Evolutionary conservation across 2,329 filamentous ascomycete species (phyloP), one percentile per base, ranked within the genome.

Genomic region (Cryphonectria parasitica): DNA sequence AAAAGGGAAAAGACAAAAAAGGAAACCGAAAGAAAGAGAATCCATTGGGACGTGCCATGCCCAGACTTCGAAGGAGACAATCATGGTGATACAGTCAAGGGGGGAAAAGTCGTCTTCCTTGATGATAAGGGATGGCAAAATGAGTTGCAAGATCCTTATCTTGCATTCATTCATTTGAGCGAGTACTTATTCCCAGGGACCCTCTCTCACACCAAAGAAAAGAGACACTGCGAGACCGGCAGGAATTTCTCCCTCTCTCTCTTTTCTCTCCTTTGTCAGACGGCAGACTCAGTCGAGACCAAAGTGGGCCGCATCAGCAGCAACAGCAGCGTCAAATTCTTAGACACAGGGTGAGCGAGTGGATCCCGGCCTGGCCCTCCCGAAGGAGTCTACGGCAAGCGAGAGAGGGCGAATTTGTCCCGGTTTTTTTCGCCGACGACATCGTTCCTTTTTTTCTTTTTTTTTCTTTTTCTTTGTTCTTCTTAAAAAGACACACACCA

Each of bases 341-440:
- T 39, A 28, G 10, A 49, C 45, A 49, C 45, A 49, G 22, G 45
- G 45, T 39, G 39, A 63, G 58, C 45, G 22, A 19, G 70, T 71
- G 67, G 70, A 63, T 63, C 70, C 45, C 67, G 56, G 64, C 67
- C 67, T 67, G 45, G 66, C 36, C 31, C 36, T 39, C 45, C 45
- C 45, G 36, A 70, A 64, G 43, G 43, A 11, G 34, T 69, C 58
- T 61, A 61, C 58, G 58, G 58, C 31, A 45, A 41, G 34, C 41
- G 39, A 61, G n/a, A 49, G 45, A 49, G 45, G 13, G 36, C 17
- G 45, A n/a, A 7, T 31, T 28, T 68, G 62, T 64, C 41, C 63
- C 28, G 41, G 67, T 41, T 49, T 52, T 36, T 34, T 31, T 36
- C n/a, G 22, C 63, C 63, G 62, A 66, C 34, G 58, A 64, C 52